phyloP scores from a whole-genome alignment of 805 yeast genomes.

The Phaffomyces antillensis region DNA sequence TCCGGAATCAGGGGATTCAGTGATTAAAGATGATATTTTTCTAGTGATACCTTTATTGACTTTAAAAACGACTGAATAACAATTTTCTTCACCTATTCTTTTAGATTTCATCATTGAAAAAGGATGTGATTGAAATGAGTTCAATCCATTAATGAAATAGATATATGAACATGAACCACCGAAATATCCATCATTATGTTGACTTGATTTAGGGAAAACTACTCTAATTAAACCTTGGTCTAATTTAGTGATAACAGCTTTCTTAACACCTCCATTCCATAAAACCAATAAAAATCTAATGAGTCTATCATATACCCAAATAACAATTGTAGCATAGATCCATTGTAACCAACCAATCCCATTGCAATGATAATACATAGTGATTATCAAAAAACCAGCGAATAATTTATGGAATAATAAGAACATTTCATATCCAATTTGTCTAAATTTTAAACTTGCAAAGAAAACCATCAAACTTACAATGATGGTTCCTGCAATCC shows the following conservation, averaged over 20 bases:
- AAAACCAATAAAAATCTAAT: slow-evolving; percentile 48
- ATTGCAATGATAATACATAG: slow-evolving; percentile 55
- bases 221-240: slow-evolving; percentile 34
- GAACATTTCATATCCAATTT: slow-evolving; percentile 52
- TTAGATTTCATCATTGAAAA: slow-evolving; percentile 47
- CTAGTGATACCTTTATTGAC: slow-evolving; percentile 52
- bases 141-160: slow-evolving; percentile 36
- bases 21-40: slow-evolving; percentile 29
- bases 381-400: slow-evolving; percentile 45
- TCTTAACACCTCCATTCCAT: slow-evolving; percentile 51
- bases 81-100: slow-evolving; percentile 24
- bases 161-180: slow-evolving; percentile 54
- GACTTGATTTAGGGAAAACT: slow-evolving; percentile 34
- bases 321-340: slow-evolving; percentile 45
- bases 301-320: slow-evolving; percentile 68
- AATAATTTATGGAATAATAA: slow-evolving; percentile 48
- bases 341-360: slow-evolving; percentile 45
- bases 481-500: slow-evolving; percentile 39
- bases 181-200: slow-evolving; percentile 31
- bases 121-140: slow-evolving; percentile 62
- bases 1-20: slow-evolving; percentile 22
- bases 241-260: slow-evolving; percentile 32
- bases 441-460: slow-evolving; percentile 44
- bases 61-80: slow-evolving; percentile 37
- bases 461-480: slow-evolving; percentile 40